Conservation (phyloP, 2,329 filamentous ascomycete genomes). For the Eutypa lata region DNA sequence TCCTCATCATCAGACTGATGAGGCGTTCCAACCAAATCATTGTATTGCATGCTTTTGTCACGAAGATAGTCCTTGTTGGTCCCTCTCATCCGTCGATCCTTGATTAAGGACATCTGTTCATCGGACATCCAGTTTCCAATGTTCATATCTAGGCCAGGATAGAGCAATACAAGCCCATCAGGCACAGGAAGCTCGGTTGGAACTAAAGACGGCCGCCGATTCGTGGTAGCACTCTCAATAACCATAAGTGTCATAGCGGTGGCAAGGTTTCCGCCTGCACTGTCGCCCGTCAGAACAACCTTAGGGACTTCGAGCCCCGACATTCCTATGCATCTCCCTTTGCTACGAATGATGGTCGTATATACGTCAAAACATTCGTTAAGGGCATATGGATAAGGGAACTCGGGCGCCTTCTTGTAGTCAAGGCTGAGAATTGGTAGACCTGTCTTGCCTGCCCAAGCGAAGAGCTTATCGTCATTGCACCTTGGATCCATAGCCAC, state of each 20-base stretch:
- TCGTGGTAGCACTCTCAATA: slow-evolving; percentile 66
- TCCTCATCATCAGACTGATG: slow-evolving; percentile 75
- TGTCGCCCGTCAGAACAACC: slow-evolving; percentile 74
- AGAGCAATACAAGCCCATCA: slow-evolving; percentile 79
- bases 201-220: slow-evolving; percentile 52
- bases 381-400: slow-evolving; percentile 79
- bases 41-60: slow-evolving; percentile 86
- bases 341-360: slow-evolving; percentile 66
- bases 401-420: slow-evolving; percentile 83
- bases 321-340: slow-evolving; percentile 73
- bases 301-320: slow-evolving; percentile 63
- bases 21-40: slow-evolving; percentile 77
- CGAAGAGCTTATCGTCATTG: slow-evolving; percentile 89
- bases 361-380: slow-evolving; percentile 90
- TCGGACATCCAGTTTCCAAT: slow-evolving; percentile 99
- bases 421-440: slow-evolving; percentile 89
- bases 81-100: slow-evolving; percentile 73
- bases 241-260: slow-evolving; percentile 85
- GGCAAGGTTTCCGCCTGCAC: slow-evolving; percentile 77
- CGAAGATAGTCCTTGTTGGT: slow-evolving; percentile 76
- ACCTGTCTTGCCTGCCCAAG: slow-evolving; percentile 86
- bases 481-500: slow-evolving; percentile 95
- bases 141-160: slow-evolving; percentile 92
- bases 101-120: slow-evolving; percentile 92
- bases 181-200: slow-evolving; percentile 67